A percentile compares a stretch with the other conserved stretches of the same genome.
These are phyloP conservation scores for Apophysomyces elegans DNA, from an alignment of 371 early-diverging fungal genomes.

Conservation along the genomic window DNA sequence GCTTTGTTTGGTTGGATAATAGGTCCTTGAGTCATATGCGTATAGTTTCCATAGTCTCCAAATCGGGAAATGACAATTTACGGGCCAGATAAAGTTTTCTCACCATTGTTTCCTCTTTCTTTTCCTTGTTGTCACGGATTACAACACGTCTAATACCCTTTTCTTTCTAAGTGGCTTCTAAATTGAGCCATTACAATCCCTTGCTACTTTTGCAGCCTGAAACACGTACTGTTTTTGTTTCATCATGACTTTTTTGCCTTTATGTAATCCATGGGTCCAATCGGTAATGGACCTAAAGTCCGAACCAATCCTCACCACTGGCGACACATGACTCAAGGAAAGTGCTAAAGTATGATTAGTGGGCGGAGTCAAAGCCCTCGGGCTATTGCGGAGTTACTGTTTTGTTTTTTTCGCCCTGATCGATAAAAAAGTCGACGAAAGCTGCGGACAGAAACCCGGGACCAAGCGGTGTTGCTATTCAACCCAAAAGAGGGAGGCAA, in stretches of 20 bases:
- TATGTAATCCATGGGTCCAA: no score
- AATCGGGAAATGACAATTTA: not conserved
- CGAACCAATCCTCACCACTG: constrained; percentile 5
- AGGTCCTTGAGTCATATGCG: constrained; percentile 9
- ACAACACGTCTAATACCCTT: no score
- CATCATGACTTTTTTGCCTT: no score
- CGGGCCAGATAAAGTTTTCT: constrained; percentile 8
- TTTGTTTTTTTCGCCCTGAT: not conserved
- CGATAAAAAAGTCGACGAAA: not conserved
- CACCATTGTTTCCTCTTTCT: not conserved
- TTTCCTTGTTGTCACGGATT: not conserved
- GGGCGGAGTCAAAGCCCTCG: not conserved
- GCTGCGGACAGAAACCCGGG: no score
- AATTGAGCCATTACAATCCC: no score
- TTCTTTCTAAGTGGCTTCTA: no score
- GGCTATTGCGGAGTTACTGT: constrained; percentile 2
- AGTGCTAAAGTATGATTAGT: not conserved
- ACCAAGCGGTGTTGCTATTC: no score
- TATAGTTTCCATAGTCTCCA: constrained; percentile 5
- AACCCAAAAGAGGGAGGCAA: no score
- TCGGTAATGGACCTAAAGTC: not conserved
- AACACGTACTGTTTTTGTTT: no score
- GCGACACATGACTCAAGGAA: constrained; percentile 9
- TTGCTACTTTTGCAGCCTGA: no score
- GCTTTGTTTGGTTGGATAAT: constrained; percentile 11